Evolutionary conservation across 1,139 yeast genomes (phyloP).

Genomic region (Zygotorulaspora mrakii): DNA sequence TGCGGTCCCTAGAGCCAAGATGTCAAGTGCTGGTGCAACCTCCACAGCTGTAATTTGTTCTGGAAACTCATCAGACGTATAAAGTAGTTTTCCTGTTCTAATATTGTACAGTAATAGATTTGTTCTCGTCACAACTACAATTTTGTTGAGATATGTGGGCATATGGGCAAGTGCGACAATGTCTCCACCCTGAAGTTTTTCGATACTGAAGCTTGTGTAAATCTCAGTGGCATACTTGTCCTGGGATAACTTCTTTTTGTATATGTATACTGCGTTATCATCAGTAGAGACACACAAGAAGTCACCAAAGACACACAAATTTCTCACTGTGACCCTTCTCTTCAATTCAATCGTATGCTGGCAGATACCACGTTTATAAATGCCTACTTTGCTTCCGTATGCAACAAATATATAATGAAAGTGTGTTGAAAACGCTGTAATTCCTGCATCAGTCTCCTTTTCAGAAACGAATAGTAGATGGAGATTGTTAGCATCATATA

Average conservation of each 20-base stretch:
- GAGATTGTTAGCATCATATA: slow-evolving; percentile 85
- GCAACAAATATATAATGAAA: slow-evolving; percentile 82
- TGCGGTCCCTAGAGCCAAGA: slow-evolving; percentile 72
- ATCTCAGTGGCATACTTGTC: slow-evolving; percentile 56
- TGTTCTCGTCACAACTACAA: slow-evolving; percentile 70
- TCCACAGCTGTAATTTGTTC: slow-evolving; percentile 60
- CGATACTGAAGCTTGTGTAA: slow-evolving; percentile 60
- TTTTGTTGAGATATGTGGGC: slow-evolving; percentile 87
- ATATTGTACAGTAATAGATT: slow-evolving; percentile 62
- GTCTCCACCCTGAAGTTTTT: slow-evolving; percentile 56
- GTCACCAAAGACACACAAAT: slow-evolving; percentile 71
- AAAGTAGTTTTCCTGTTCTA: slow-evolving; percentile 71
- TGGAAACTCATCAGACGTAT: slow-evolving; percentile 52
- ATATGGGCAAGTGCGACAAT: slow-evolving; percentile 74
- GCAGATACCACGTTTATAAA: slow-evolving; percentile 77
- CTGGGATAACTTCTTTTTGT: slow-evolving; percentile 49
- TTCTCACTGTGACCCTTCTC: slow-evolving; percentile 40
- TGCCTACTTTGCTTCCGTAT: slow-evolving; percentile 65
- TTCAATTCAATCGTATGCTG: slow-evolving; percentile 50
- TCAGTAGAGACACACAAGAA: slow-evolving; percentile 59
- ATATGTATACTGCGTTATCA: slow-evolving; percentile 56
- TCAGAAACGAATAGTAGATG: slow-evolving; percentile 85
- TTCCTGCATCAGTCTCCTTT: slow-evolving; percentile 65
- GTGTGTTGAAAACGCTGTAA: slow-evolving; percentile 73
- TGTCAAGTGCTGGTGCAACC: slow-evolving; percentile 81